phyloP scores from a whole-genome alignment of 306 rosid species.

The Malus domestica region ASM211411v1 NC_041802.1:3948001-3948500 shows the following conservation, averaged over 20 bases:
- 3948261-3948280: background rate
- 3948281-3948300: background rate
- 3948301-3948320: background rate
- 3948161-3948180: background rate
- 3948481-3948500: conserved; percentile 77
- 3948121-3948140: background rate
- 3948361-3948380: conserved; percentile 74
- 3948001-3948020: too few relatives aligned
- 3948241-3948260: background rate
- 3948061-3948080: too few relatives aligned
- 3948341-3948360: conserved; percentile 46
- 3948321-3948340: conserved; percentile 10
- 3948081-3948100: too few relatives aligned
- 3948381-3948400: conserved; percentile 75
- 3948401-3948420: conserved; percentile 78
- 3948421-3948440: conserved; percentile 90
- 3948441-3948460: conserved; percentile 78
- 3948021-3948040: too few relatives aligned
- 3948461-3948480: conserved; percentile 94
- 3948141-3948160: background rate
- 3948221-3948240: background rate
- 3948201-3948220: background rate
- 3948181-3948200: too few relatives aligned
- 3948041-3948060: too few relatives aligned
- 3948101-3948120: too few relatives aligned